Base-by-base conservation (phyloP, 2,329 filamentous ascomycete genomes). In the Penicillium sp. region DNA sequence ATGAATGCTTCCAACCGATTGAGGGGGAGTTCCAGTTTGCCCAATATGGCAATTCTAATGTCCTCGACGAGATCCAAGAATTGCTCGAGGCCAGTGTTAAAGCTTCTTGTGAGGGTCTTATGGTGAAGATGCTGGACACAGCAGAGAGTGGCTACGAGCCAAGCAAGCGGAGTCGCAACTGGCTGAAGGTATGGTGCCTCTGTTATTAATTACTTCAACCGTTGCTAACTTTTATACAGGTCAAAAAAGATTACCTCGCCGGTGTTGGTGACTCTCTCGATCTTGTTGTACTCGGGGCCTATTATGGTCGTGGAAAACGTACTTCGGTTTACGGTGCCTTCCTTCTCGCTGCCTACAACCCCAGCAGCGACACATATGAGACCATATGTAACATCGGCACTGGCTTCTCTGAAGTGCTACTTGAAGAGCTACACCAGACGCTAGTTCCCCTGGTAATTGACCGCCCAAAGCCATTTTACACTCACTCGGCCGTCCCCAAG, bases 61-160 rank as follows among this genome's bases (percentile, higher is more conserved):
- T 97, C 65, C 82, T 99, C 4, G 93, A 97, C 52, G 91, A 96
- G 69, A 99, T 99, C 53, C 93, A 97, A 70, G 83, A 82, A 1
- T 89, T 99, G 68, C 82, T 99, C 2, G 94, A 99, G 69, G 93
- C 97, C 58, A 94, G 90, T 68, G 89, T 99, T 62, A 96, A 96
- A 75, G 91, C 92, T 2, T 95, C 91, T 0, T 99, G 94, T 70
- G 94, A 99, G 79, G 94, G 94, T 11, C 81, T 99, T 52, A 99
- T 99, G 94, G 94, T 99, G 15, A 99, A 99, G 80, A 99, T 99
- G 94, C 78, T 99, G 58, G 93, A 97, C 72, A 94, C 93, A 0
- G 80, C 84, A 7, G 93, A 97, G 75, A 96, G 91, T 65, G 91
- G 90, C 67, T 99, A 99, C 72, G 93, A 97, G 76, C 94, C 94